Percentiles rank a stretch among this genome's conserved stretches.
phyloP scores from a whole-genome alignment of 305 asterid species.

The Lippia alba region DNA sequence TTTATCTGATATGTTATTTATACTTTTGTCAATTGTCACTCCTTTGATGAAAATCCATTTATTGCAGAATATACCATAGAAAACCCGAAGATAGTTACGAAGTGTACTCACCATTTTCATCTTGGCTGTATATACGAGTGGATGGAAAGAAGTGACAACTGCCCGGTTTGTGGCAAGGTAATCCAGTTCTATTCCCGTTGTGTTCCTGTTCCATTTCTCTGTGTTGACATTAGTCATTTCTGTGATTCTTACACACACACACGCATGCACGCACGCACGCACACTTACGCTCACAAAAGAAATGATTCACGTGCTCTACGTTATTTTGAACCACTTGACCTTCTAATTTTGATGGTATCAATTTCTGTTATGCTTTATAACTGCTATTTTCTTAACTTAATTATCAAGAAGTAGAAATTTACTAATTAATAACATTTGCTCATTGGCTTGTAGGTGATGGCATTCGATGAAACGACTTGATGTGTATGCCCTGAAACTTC shows the following conservation, averaged over 20 bases:
- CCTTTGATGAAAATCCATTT: constrained; percentile 28
- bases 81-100: constrained; percentile 79
- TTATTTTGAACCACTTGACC: no score
- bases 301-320: no score
- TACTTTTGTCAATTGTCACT: constrained; percentile 12
- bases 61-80: constrained; percentile 77
- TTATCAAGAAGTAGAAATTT: no score
- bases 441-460: constrained; percentile 64
- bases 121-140: constrained; percentile 96
- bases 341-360: no score
- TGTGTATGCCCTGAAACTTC: constrained; percentile 19
- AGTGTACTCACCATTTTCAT: constrained; percentile 94
- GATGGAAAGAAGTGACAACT: constrained; percentile 93
- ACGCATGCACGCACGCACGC: no score
- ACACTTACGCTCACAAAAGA: no score
- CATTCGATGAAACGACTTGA: constrained; percentile 75
- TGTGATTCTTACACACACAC: constrained; percentile 7
- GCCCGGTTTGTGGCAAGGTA: constrained; percentile 97
- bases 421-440: background rate
- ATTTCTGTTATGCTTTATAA: background rate
- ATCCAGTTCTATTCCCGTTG: constrained; percentile 19
- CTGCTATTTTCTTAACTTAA: background rate
- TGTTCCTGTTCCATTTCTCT: background rate
- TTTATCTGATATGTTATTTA: background rate
- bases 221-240: constrained; percentile 2